These are phyloP conservation scores for Aspergillus texensis DNA, from an alignment of 2,329 filamentous ascomycete species.

Conservation along the genomic window DNA sequence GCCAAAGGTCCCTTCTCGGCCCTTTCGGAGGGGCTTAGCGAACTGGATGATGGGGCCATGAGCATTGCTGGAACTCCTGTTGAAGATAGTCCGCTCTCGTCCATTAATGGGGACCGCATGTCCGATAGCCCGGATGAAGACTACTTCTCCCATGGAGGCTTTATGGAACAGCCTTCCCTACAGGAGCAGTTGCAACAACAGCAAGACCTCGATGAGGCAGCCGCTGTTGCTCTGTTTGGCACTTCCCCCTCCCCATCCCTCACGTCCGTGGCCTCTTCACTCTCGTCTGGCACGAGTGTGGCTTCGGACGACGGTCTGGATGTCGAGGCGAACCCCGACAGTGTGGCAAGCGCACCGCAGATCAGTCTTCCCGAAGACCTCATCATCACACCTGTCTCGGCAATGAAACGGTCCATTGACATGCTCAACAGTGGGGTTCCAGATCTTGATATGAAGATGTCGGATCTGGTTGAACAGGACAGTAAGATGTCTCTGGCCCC, in stretches of 20 bases:
- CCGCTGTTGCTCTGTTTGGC: constrained; percentile 41
- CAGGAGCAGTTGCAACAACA: constrained; percentile 24
- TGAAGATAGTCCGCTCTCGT: constrained; percentile 35
- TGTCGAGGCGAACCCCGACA: constrained; percentile 25
- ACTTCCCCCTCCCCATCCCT: constrained; percentile 47
- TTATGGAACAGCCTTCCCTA: constrained; percentile 24
- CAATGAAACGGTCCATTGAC: constrained; percentile 43
- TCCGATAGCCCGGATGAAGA: constrained; percentile 36
- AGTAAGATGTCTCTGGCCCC: constrained; percentile 49
- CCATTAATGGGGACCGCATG: constrained; percentile 31
- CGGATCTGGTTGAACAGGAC: constrained; percentile 35
- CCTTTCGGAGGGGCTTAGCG: constrained; percentile 49
- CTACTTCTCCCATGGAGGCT: constrained; percentile 37
- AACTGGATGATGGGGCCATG: constrained; percentile 31
- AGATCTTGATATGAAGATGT: constrained; percentile 41
- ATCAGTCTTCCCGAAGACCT: constrained; percentile 36
- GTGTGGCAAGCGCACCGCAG: constrained; percentile 28
- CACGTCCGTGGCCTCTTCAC: constrained; percentile 43
- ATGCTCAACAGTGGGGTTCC: constrained; percentile 43
- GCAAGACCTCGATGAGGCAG: constrained; percentile 37
- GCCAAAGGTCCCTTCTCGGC: constrained; percentile 36
- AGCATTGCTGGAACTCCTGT: constrained; percentile 33
- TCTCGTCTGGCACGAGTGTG: constrained; percentile 46
- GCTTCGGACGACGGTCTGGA: constrained; percentile 36
- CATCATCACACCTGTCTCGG: constrained; percentile 31